These are phyloP conservation scores for Elsinoe perseae DNA, from an alignment of 2,329 filamentous ascomycete genomes.

Conservation along the genomic window DNA sequence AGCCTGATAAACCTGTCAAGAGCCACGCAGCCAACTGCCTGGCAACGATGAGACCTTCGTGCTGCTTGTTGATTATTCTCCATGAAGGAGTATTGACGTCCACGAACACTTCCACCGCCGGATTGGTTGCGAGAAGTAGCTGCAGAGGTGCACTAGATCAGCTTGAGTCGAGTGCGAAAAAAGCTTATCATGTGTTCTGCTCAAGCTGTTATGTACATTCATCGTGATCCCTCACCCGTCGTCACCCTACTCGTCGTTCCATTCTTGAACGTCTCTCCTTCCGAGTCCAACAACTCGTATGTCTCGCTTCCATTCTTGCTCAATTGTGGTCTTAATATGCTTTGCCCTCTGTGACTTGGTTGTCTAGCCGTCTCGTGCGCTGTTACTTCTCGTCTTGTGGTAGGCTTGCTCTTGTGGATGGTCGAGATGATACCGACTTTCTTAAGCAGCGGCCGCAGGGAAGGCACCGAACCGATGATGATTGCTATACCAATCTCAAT, in stretches of 20 bases:
- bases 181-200: neutral
- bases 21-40: too few species aligned
- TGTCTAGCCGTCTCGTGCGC: neutral
- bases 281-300: slow-evolving; percentile 9
- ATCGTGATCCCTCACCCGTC: neutral
- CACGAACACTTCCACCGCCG: too few species aligned
- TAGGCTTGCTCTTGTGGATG: neutral
- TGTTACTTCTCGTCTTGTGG: neutral
- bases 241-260: neutral
- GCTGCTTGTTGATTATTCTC: too few species aligned
- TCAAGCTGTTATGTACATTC: neutral
- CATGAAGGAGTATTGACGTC: too few species aligned
- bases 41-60: too few species aligned
- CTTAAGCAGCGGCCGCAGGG: slow-evolving; percentile 18
- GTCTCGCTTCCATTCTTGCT: neutral
- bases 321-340: neutral
- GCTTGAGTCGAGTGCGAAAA: too few species aligned
- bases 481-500: slow-evolving; percentile 19
- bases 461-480: slow-evolving; percentile 17
- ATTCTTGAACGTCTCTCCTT: neutral
- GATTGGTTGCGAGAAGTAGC: too few species aligned
- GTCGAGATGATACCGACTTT: neutral
- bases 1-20: too few species aligned
- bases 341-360: neutral
- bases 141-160: too few species aligned